Percentiles rank a stretch among this genome's conserved stretches.
Conservation (phyloP, 2,329 filamentous ascomycete species). For the Chaetothyriales sp. region DNA sequence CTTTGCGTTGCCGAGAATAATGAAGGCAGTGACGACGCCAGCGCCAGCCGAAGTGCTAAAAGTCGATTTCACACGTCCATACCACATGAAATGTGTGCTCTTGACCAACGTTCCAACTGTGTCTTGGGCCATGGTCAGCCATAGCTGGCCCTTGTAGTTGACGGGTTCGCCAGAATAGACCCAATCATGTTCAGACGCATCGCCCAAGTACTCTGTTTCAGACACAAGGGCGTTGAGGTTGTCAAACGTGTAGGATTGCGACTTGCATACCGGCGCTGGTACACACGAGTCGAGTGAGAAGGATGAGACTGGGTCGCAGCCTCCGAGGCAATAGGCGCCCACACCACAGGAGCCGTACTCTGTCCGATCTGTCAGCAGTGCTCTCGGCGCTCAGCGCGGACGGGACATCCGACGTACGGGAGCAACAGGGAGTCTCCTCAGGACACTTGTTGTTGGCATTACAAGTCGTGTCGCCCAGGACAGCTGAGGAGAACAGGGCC, state of each 20-base stretch:
- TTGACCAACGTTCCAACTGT: constrained; percentile 79
- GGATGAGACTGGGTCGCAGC: constrained; percentile 79
- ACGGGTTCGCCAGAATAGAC: constrained; percentile 67
- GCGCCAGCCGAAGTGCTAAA: constrained; percentile 70
- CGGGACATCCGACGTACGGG: constrained; percentile 44
- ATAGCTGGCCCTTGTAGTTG: constrained; percentile 47
- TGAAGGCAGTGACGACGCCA: constrained; percentile 95
- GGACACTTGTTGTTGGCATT: constrained; percentile 33
- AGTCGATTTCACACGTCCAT: constrained; percentile 75
- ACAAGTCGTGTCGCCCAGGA: constrained; percentile 18
- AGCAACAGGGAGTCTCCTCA: constrained; percentile 58
- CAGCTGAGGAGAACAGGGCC: constrained; percentile 12
- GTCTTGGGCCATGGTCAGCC: constrained; percentile 78
- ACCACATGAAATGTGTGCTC: constrained; percentile 84
- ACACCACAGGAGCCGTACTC: constrained; percentile 88
- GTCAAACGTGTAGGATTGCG: constrained; percentile 53
- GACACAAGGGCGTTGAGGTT: constrained; percentile 53
- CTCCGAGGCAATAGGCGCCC: constrained; percentile 88
- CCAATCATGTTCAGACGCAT: constrained; percentile 69
- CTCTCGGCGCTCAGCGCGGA: not conserved
- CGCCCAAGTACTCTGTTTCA: constrained; percentile 73
- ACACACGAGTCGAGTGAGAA: constrained; percentile 71
- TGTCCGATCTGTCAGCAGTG: constrained; percentile 23
- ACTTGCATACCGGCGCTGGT: constrained; percentile 65
- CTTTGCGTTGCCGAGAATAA: constrained; percentile 86